Evolutionary conservation across 2,329 filamentous ascomycete species (phyloP), one percentile per base, ranked within the genome.

Genomic region (Fusarium goolgardi): DNA sequence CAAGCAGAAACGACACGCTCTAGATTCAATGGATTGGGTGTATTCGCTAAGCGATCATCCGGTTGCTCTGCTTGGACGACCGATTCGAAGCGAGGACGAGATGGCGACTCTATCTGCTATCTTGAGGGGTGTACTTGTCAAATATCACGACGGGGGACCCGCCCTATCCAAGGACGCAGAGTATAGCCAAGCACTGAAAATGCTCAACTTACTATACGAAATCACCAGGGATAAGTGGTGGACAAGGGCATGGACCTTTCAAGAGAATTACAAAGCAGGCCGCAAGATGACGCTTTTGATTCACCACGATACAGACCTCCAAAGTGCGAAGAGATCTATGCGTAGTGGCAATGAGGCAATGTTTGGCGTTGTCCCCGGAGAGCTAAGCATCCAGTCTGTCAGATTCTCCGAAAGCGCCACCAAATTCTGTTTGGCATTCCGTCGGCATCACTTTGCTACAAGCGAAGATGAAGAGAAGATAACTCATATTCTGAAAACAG

Each of bases 21-120:
- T 78, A 5, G 71, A 74, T 50, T 71, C 72, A 1, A 78, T 78
- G 77, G 76, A 78, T 8, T 69, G 75, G 4, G 74, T 78, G 15
- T 78, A 78, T 39, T 69, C 71, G 5, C 55, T 68, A 6, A 78
- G 76, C 20, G 34, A 68, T 1, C 70, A 78, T 10, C 75, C 77
- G 0, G 67, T 77, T 2, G 76, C 76, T 15, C 54, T 78, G 10
- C 67, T 78, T 3, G 71, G 65, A 7, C 68, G 70, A 1, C 64
- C 65, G 0, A 51, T 78, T 0, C 29, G 50, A 23, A 51, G 23
- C 3, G 54, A 29, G 11, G 44, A 40, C 4, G 67, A 69, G 6
- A 70, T 69, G 44, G 23, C 8, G 3, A 71, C 37, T 0, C 41
- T 70, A 0, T 51, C 52, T 21, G 37, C 37, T 20, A 70, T 77